These are phyloP conservation scores for Epichloe hybrida DNA, from an alignment of 2,329 filamentous ascomycete species.

Conservation along the genomic window DNA sequence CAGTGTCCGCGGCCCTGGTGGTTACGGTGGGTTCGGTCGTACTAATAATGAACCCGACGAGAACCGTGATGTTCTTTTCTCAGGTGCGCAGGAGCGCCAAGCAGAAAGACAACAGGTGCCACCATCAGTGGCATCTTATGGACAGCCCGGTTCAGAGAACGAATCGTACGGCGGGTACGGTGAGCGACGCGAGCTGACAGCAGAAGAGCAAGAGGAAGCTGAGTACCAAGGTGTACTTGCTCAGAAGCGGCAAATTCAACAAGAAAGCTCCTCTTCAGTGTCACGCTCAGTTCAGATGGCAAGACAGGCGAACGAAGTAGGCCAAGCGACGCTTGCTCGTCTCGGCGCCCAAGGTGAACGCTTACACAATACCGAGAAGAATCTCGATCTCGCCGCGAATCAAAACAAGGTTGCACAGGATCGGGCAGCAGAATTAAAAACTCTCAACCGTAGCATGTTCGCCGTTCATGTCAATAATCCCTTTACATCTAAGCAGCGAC, in stretches of 20 bases:
- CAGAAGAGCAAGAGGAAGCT: conserved; percentile 61
- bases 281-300: conserved; percentile 27
- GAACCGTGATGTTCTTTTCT: conserved; percentile 51
- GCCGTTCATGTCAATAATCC: conserved; percentile 66
- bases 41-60: conserved; percentile 30
- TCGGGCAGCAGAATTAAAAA: conserved; percentile 71
- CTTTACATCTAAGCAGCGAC: conserved; percentile 57
- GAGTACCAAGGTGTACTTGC: conserved; percentile 50
- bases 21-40: conserved; percentile 47
- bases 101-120: conserved; percentile 24
- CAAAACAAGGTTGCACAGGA: conserved; percentile 67
- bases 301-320: conserved; percentile 37
- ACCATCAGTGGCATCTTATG: conserved; percentile 11
- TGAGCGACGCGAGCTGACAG: conserved; percentile 65
- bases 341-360: conserved; percentile 69
- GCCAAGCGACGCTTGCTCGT: conserved; percentile 56
- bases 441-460: conserved; percentile 82
- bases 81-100: conserved; percentile 37
- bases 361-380: conserved; percentile 69
- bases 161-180: conserved; percentile 41
- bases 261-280: conserved; percentile 45
- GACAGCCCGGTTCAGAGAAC: conserved; percentile 13
- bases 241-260: conserved; percentile 54
- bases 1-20: conserved; percentile 34
- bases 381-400: conserved; percentile 66